Evolutionary conservation across 108 stramenopile genomes (phyloP).

Genomic region (Conticribra weissflogii): DNA sequence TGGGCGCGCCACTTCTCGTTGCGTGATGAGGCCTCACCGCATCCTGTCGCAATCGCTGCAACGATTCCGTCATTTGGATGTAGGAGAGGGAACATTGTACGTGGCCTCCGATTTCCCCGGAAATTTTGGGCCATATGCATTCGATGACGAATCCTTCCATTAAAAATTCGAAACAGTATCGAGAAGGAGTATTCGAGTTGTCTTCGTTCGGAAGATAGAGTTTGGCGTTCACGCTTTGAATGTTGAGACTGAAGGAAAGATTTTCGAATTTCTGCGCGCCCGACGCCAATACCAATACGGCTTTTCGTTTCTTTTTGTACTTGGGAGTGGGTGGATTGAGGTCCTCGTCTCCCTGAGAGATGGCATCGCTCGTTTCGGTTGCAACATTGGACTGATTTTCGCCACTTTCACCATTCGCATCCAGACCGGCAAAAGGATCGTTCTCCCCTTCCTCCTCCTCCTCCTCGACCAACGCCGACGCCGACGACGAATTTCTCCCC

Average conservation of each 20-base stretch:
- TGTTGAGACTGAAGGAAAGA: slow-evolving; percentile 63
- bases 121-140: slow-evolving; percentile 73
- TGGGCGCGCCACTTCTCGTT: slow-evolving; percentile 20
- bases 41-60: slow-evolving; percentile 12
- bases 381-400: neutral
- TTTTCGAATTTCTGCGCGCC: slow-evolving; percentile 70
- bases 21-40: slow-evolving; percentile 5
- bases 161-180: slow-evolving; percentile 57
- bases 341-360: neutral
- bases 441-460: too few relatives aligned
- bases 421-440: neutral
- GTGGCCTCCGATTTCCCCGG: slow-evolving; percentile 58
- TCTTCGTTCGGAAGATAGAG: slow-evolving; percentile 41
- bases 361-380: neutral
- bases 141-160: slow-evolving; percentile 71
- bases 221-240: slow-evolving; percentile 54
- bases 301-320: slow-evolving; percentile 43
- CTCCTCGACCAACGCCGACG: too few relatives aligned
- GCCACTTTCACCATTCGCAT: too few relatives aligned
- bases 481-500: neutral
- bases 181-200: slow-evolving; percentile 11
- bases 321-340: slow-evolving; percentile 5
- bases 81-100: slow-evolving; percentile 67
- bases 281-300: slow-evolving; percentile 64
- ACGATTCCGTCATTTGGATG: slow-evolving; percentile 33